A percentile compares a stretch with the other conserved stretches of the same genome.
Evolutionary conservation across 208 protist species (phyloP).

Genomic region (Leishmania amazonensis): DNA sequence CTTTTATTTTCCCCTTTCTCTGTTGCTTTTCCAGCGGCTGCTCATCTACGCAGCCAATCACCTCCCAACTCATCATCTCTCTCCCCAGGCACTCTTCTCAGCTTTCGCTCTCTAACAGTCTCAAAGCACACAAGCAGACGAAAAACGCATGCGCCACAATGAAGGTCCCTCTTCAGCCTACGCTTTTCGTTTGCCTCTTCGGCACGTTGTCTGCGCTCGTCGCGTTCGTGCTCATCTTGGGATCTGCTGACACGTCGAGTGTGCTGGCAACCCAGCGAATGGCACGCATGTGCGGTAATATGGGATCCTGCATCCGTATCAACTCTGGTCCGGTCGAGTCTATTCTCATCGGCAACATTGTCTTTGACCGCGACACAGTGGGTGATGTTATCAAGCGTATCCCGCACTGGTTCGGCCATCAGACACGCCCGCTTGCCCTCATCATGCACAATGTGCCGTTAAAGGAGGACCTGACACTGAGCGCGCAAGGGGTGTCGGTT

Average conservation of each 20-base stretch:
- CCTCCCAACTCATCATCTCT: neutral
- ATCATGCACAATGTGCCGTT: slow-evolving; percentile 28
- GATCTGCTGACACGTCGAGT: slow-evolving; percentile 15
- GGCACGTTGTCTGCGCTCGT: neutral
- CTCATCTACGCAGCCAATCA: neutral
- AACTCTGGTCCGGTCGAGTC: slow-evolving; percentile 18
- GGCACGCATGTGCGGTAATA: neutral
- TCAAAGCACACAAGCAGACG: neutral
- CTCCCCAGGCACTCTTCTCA: neutral
- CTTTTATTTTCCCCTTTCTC: neutral
- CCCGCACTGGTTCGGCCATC: slow-evolving; percentile 41
- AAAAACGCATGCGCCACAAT: neutral
- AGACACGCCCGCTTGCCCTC: slow-evolving; percentile 31
- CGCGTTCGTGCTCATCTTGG: slow-evolving; percentile 3
- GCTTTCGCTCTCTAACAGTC: neutral
- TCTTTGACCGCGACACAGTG: slow-evolving; percentile 36
- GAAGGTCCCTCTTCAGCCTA: neutral
- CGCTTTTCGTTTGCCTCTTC: slow-evolving; percentile 5
- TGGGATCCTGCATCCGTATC: slow-evolving; percentile 16
- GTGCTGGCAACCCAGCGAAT: neutral
- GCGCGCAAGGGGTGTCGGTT: slow-evolving; percentile 28
- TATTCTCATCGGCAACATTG: slow-evolving; percentile 24
- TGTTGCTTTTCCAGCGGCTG: neutral
- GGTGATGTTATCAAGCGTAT: slow-evolving; percentile 33
- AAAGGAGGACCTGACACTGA: slow-evolving; percentile 24